A percentile compares a stretch with the other conserved stretches of the same genome.
Evolutionary conservation across 768 basidiomycete species (phyloP).

Genomic region (Gloeostereum incarnatum): DNA sequence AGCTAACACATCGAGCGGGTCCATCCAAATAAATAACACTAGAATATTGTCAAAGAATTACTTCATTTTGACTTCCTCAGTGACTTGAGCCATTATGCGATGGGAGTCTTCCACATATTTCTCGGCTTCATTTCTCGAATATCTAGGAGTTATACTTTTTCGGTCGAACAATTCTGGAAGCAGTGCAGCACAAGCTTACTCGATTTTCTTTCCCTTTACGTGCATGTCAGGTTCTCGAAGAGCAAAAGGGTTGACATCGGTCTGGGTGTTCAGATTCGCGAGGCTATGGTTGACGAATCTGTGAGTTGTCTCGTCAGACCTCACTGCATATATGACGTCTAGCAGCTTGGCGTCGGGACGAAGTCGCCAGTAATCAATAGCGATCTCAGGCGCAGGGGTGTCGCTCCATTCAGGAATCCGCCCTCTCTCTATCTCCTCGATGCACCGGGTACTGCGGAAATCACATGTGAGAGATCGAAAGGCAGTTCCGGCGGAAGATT

Average conservation of each 20-base stretch:
- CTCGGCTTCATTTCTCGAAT: slow-evolving; percentile 60
- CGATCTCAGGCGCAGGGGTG: slow-evolving; percentile 74
- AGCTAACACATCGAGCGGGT: no score
- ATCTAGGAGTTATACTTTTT: slow-evolving; percentile 40
- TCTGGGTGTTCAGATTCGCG: slow-evolving; percentile 68
- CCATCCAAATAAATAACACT: no score
- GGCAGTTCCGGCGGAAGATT: not conserved
- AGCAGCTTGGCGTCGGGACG: slow-evolving; percentile 62
- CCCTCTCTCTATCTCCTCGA: slow-evolving; percentile 76
- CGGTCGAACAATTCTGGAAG: slow-evolving; percentile 7
- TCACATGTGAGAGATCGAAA: slow-evolving; percentile 3
- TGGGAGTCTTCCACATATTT: slow-evolving; percentile 56
- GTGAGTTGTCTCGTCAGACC: slow-evolving; percentile 90
- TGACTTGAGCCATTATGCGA: slow-evolving; percentile 18
- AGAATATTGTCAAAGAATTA: not conserved
- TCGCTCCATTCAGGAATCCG: slow-evolving; percentile 75
- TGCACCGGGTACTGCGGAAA: slow-evolving; percentile 59
- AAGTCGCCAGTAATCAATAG: slow-evolving; percentile 94
- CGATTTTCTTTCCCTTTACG: slow-evolving; percentile 66
- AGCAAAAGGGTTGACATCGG: slow-evolving; percentile 87
- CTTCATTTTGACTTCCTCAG: not conserved
- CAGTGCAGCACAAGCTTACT: slow-evolving; percentile 33
- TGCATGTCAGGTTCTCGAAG: slow-evolving; percentile 84
- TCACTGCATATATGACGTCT: slow-evolving; percentile 86
- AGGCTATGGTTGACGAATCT: slow-evolving; percentile 95